Evolutionary conservation across 768 basidiomycete genomes (phyloP), one percentile per base, ranked within the genome.

Genomic region (Phlegmacium glaucopus): DNA sequence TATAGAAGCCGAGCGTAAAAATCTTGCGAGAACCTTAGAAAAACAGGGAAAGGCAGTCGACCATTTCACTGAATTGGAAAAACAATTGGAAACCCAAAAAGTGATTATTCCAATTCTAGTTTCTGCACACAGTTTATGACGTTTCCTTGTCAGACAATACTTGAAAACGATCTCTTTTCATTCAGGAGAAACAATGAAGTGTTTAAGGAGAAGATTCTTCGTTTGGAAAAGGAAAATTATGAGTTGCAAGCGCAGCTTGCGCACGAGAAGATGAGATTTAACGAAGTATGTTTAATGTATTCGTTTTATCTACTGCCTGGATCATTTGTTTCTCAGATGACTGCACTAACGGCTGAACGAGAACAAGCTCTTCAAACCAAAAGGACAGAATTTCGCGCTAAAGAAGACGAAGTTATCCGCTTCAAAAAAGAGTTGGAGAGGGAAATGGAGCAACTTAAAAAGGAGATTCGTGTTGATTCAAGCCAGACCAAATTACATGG

Each of bases 1-100:
- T 13, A 67, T 85, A 3, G 90, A 93, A 27, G 72, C 71, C 1
- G 90, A 93, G 61, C 77, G 83, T 39, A 90, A 90, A 65, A 79
- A 72, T 27, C 65, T 83, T 28, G 60, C 70, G 13, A 76, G 83
- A 41, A 69, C 68, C 40, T 28, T 69, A 11, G 77, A 78, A 51
- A 76, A 74, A 57, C 75, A 77, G 50, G 64, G 61, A 16, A 73
- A 73, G 50, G 76, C 78, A 6, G 70, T 94, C 10, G 91, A 93
- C 48, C 76, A 77, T 29, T 68, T 86, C 4, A 67, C 72, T 9
- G 85, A 86, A 45, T 65, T 77, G 0, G 86, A 93, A 57, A 81
- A 82, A 51, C 74, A 72, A 36, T 67, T 90, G 5, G 62, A 59
- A 2, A 59, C 58, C 6, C 86, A 87, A 65, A 57, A 87, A 44